phyloP scores from a whole-genome alignment of 1,284 basidiomycete species.

The Sporisorium graminicola region DNA sequence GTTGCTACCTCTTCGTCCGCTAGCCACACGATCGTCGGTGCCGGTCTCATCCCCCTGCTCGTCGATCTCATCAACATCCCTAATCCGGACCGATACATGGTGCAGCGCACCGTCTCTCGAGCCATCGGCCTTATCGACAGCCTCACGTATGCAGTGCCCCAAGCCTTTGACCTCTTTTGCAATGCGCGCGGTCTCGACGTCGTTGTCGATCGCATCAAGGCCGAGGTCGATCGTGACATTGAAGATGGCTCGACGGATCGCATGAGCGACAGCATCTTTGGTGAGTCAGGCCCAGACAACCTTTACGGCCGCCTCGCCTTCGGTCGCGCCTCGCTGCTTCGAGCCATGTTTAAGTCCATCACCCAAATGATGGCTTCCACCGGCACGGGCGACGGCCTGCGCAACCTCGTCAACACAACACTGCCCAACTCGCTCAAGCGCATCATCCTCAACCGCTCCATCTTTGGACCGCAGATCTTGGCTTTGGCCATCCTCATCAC shows the following conservation, averaged over 20 bases:
- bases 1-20: conserved; percentile 86
- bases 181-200: conserved; percentile 86
- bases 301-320: conserved; percentile 64
- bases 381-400: conserved; percentile 86
- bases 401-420: conserved; percentile 92
- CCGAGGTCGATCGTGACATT: conserved; percentile 60
- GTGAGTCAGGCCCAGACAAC: conserved; percentile 48
- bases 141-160: conserved; percentile 87
- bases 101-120: conserved; percentile 67
- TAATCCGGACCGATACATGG: conserved; percentile 56
- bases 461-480: conserved; percentile 89
- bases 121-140: conserved; percentile 93
- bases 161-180: conserved; percentile 88
- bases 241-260: conserved; percentile 40
- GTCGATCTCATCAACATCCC: conserved; percentile 55
- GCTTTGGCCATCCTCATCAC: conserved; percentile 89
- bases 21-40: conserved; percentile 93
- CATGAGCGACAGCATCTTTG: conserved; percentile 74
- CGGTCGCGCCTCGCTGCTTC: conserved; percentile 75
- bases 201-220: conserved; percentile 85
- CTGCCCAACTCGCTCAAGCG: conserved; percentile 87
- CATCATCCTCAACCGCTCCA: conserved; percentile 83
- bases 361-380: conserved; percentile 97
- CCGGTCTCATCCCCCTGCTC: conserved; percentile 90
- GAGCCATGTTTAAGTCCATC: conserved; percentile 90